Base-by-base conservation (phyloP, 306 rosid genomes). In the Sicyos edulis region DNA sequence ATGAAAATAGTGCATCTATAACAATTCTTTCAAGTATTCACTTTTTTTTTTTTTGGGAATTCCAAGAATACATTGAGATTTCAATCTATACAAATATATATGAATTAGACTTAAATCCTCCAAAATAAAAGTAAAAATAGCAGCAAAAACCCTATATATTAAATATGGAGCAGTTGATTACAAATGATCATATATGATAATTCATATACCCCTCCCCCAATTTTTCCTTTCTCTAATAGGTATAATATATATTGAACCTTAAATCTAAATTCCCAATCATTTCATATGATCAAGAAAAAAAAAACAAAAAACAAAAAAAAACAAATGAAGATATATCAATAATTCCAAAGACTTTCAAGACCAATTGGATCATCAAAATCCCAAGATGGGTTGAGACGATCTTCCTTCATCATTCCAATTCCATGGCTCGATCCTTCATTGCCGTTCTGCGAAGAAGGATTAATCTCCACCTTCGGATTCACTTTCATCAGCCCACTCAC, bases 291-390 rank as follows among this genome's bases (percentile, higher is more conserved):
- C 44, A 44, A 37, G 44, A 37, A 8, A 37, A 37, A 37, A 37
- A 37, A 1, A 3, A n/a, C n/a, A 10, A 2, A 13, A 60, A 26
- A 24, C 2, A 32, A 32, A 32, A 60, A 29, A 24, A 26, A 37
- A 37, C 8, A 37, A 7, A 37, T 37, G 8, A 37, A 37, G 44
- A 37, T 21, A 0, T 4, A 22, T 61, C 14, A 68, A 68, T 68
- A 68, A 47, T 68, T 22, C 72, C 72, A 68, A 3, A 68, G 42
- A 68, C 14, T 22, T 68, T 68, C 57, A 13, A 68, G 56, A 13
- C 24, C 57, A 4, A 68, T 13, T 22, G 72, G 72, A 26, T 49
- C 72, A 14, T 49, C 72, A 68, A 42, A 42, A 42, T 42, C 47
- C 47, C 8, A 15, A 22, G 72, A 68, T 49, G 57, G 72, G 56